phyloP scores from a whole-genome alignment of 2,329 filamentous ascomycete species.

The Aspergillus eucalypticola region DNA sequence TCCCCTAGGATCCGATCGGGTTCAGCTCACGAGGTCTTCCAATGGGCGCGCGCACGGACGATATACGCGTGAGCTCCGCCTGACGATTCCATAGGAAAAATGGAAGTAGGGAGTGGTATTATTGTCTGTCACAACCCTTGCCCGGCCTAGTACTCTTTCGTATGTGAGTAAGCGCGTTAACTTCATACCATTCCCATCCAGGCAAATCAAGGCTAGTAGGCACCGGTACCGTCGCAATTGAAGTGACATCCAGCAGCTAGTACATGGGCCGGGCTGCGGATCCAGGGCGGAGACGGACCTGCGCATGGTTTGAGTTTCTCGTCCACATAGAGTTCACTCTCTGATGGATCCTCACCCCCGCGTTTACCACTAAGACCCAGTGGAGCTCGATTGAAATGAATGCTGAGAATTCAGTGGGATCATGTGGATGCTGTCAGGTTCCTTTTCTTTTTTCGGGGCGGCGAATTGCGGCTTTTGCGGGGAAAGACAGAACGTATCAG shows the following conservation, averaged over 20 bases:
- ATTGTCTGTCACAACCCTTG: constrained; percentile 13
- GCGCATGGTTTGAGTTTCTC: constrained; percentile 16
- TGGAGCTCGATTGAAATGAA: constrained; percentile 24
- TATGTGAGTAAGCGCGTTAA: constrained; percentile 15
- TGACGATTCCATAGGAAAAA: constrained; percentile 17
- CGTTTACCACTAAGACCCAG: constrained; percentile 16
- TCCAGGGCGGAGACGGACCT: constrained; percentile 19
- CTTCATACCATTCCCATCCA: constrained; percentile 15
- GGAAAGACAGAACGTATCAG: constrained; percentile 31
- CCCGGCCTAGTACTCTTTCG: constrained; percentile 11
- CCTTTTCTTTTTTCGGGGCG: constrained; percentile 26
- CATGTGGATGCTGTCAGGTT: constrained; percentile 30
- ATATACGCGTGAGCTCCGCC: constrained; percentile 25
- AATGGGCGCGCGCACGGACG: constrained; percentile 26
- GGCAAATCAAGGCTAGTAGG: constrained; percentile 6
- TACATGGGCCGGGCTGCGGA: constrained; percentile 18
- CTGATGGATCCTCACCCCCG: constrained; percentile 18
- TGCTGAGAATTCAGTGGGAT: constrained; percentile 25
- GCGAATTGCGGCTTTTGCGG: constrained; percentile 33
- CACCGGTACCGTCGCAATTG: constrained; percentile 18
- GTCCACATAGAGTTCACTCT: constrained; percentile 20
- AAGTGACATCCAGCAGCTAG: constrained; percentile 17
- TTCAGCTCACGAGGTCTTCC: constrained; percentile 26
- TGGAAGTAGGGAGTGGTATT: constrained; percentile 12
- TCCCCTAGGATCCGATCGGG: constrained; percentile 15